Percentiles rank a stretch among this genome's conserved stretches.
Evolutionary conservation across 371 early-diverging fungal species (phyloP).

Genomic region (Zancudomyces culisetae): DNA sequence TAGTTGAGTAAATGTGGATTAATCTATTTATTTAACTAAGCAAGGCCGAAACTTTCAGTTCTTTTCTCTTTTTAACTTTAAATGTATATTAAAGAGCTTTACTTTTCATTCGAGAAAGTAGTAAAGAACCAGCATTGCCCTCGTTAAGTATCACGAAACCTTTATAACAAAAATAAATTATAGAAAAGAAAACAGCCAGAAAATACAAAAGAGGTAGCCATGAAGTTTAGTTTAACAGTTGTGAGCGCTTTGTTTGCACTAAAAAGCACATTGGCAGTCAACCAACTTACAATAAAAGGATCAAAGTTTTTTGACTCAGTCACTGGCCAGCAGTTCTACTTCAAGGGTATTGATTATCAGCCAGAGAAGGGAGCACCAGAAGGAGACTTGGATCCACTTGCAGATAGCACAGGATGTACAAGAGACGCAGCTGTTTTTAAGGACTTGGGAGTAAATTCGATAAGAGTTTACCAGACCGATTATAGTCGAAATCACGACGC

Average conservation of each 20-base stretch:
- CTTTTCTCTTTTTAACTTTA: no score
- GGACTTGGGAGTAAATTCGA: slow-evolving; percentile 45
- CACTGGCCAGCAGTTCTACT: slow-evolving; percentile 50
- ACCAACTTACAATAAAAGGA: slow-evolving; percentile 45
- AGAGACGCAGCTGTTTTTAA: slow-evolving; percentile 46
- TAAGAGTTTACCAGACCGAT: slow-evolving; percentile 63
- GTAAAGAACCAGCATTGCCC: no score
- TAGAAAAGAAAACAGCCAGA: no score
- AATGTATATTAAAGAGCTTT: no score
- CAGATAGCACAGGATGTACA: slow-evolving; percentile 35
- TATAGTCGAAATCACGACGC: slow-evolving; percentile 40
- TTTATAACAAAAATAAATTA: no score
- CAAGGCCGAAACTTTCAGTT: no score
- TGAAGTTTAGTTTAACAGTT: no score
- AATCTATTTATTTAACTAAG: no score
- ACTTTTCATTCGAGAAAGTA: no score
- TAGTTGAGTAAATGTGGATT: no score
- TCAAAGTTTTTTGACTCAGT: slow-evolving; percentile 48
- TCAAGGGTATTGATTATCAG: slow-evolving; percentile 65
- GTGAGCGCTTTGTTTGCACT: not conserved
- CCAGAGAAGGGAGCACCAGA: slow-evolving; percentile 26
- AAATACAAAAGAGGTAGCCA: no score
- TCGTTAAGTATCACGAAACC: no score
- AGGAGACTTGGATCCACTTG: slow-evolving; percentile 36
- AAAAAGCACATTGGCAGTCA: slow-evolving; percentile 9